Evolutionary conservation across 2,329 filamentous ascomycete species (phyloP), one percentile per base, ranked within the genome.

Genomic region (Dothidotthia symphoricarpi): DNA sequence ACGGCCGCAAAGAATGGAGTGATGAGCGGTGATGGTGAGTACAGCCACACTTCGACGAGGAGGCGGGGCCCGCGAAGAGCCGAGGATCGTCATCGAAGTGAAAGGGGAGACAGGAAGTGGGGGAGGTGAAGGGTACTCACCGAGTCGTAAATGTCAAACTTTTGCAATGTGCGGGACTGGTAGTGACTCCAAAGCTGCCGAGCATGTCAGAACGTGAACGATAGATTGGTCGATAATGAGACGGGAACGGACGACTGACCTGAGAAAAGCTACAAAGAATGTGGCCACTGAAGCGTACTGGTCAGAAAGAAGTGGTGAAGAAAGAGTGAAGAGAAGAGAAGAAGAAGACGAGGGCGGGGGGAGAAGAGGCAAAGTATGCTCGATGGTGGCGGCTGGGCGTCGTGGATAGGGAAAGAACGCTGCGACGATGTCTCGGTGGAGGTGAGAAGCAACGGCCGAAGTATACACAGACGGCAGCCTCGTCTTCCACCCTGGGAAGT

Each of bases 201-300:
- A 16, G 11, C 8, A 19, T 12, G 51, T 62, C 32, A 64, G 58
- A 33, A 24, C 31, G 16, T 16, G 27, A 14, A 16, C 26, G 33
- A 37, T 19, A 19, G 15, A 24, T 40, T 28, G 28, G 39, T 28
- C 24, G 28, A 17, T 24, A 13, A 13, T 16, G 36, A 31, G 36
- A 31, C 26, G 25, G 34, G 24, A 31, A 39, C 12, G 34, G 27
- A 34, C 31, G 41, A 51, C 63, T 47, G 46, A 67, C 63, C 63
- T 63, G 60, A 55, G 61, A 59, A 67, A 66, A 67, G 65, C 64
- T 67, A 67, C 64, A 67, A 68, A 68, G 64, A 68, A 68, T 67
- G 65, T 65, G 63, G 62, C 58, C 65, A 66, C 63, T 67, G 64
- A 68, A 63, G 59, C 59, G 63, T 66, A 64, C 43, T 65, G 53